Conservation (phyloP, 495 filamentous ascomycete genomes). For the Astrothelium subdiscretum region DNA sequence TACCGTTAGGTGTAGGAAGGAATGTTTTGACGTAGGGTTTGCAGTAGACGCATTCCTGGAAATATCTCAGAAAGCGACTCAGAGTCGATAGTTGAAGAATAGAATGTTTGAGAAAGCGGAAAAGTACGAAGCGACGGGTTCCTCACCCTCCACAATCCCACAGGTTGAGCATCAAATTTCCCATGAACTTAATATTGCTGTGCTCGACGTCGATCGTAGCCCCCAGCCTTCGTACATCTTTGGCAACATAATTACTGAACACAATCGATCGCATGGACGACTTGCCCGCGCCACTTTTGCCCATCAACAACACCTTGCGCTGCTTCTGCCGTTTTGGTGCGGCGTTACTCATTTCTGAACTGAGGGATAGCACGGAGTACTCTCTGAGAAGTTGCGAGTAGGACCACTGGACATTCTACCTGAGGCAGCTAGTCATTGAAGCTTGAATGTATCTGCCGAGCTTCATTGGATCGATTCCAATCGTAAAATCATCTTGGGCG, state of each 20-base stretch:
- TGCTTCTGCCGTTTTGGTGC: constrained; percentile 31
- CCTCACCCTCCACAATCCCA: constrained; percentile 92
- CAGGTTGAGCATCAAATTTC: constrained; percentile 89
- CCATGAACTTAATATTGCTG: constrained; percentile 94
- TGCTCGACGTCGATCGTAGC: constrained; percentile 99
- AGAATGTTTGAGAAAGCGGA: not conserved
- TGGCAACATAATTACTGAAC: constrained; percentile 95
- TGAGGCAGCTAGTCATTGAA: not conserved
- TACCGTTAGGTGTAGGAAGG: constrained; percentile 1
- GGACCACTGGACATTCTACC: too few species aligned
- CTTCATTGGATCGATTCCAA: not conserved
- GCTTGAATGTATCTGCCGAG: not conserved
- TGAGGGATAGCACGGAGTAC: too few species aligned
- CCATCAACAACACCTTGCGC: constrained; percentile 43
- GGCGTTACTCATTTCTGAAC: not conserved
- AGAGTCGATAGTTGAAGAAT: not conserved
- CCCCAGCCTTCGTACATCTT: constrained; percentile 84
- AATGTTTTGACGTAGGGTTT: not conserved
- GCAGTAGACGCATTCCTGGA: not conserved
- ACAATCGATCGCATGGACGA: constrained; percentile 97
- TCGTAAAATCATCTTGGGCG: not conserved
- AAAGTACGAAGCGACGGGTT: not conserved
- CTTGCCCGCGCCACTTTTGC: constrained; percentile 98
- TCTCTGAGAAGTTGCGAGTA: too few species aligned
- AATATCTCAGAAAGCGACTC: not conserved